Base-by-base conservation (phyloP, 2,329 filamentous ascomycete species). In the Penicillium oxalicum region DNA sequence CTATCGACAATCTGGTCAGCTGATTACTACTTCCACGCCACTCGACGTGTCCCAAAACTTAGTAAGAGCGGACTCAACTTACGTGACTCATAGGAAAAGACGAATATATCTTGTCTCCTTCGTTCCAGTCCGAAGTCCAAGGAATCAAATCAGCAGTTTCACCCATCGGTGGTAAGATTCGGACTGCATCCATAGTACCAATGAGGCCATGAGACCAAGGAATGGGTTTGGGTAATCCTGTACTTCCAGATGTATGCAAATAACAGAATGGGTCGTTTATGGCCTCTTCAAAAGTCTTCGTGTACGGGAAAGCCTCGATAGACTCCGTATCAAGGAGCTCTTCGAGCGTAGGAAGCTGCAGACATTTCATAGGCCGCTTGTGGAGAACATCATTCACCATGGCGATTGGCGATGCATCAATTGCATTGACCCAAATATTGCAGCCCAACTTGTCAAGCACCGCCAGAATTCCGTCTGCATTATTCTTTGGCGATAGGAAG, bases 201-300 rank as follows among this genome's bases (percentile, higher is more conserved):
- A 50, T 49, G 12, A 45, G 42, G 2, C 54, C 56, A 47, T 59
- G 51, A 11, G 46, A 61, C 53, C 62, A 67, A 8, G 60, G 47
- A 4, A 71, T 61, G 3, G 67, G 66, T 44, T 69, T 70, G 5
- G 68, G 69, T 6, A 66, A 40, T 2, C 68, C 67, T 2, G 65
- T 70, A 2, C 64, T 62, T 1, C 65, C 66, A 37, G 65, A 65
- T 0, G 67, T 68, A 55, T 70, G 67, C 9, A 70, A 41, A 9
- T 69, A 57, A 25, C 69, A 55, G 35, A 62, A 63, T 1, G 68
- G 63, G 35, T 70, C 61, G 33, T 61, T 51, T 38, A 59, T 60
- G 2, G 66, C 66, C 46, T 70, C 63, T 4, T 66, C 63, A 29
- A 61, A 71, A 9, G 59, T 50, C 45, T 61, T 61, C 3, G 47